Base-by-base conservation (phyloP, 2,329 filamentous ascomycete genomes). In the Capronia americana region DNA sequence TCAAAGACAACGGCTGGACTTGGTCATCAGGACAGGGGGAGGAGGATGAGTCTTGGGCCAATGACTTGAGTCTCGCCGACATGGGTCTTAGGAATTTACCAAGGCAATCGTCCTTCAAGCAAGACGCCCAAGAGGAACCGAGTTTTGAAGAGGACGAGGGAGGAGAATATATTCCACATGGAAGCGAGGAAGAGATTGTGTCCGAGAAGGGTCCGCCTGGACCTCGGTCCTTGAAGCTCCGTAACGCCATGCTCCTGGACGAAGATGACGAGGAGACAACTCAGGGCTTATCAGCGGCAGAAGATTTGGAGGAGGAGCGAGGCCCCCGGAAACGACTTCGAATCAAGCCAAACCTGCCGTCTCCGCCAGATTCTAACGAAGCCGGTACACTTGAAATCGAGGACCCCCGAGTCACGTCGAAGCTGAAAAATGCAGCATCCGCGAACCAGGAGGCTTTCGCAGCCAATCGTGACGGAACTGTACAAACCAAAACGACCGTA, bases 1-100 rank as follows among this genome's bases (percentile, higher is more conserved):
- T 64, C 51, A 68, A 55, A 28, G 58, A 67, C 26, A 64, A 60
- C 30, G 69, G 69, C 20, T 72, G 69, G 62, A 41, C 56, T 58
- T 57, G 60, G 30, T 46, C 56, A 26, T 26, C 41, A 26, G 48
- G 20, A 11, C n/a, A 57, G 10, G 17, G 34, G 1, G 51, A 61
- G 14, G 62, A 68, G 23, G 71, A 73, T 48, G 71, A 73, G 56
- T 71, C 69, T 32, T 73, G 71, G 71, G 71, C 71, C 4, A 72
- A 73, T n/a, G 66, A 73, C 56, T 65, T 73, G 63, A 70, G 70
- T 61, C 63, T 73, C 53, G 71, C 65, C 26, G 71, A 73, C 44
- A 73, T 73, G 71, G 71, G 71, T 46, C 59, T 73, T 24, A 57
- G 58, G 38, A 65, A 57, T 30, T 50, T 69, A 57, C 65, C 66